Base-by-base conservation (phyloP, 2,329 filamentous ascomycete genomes). In the Trichophyton benhamiae region DNA sequence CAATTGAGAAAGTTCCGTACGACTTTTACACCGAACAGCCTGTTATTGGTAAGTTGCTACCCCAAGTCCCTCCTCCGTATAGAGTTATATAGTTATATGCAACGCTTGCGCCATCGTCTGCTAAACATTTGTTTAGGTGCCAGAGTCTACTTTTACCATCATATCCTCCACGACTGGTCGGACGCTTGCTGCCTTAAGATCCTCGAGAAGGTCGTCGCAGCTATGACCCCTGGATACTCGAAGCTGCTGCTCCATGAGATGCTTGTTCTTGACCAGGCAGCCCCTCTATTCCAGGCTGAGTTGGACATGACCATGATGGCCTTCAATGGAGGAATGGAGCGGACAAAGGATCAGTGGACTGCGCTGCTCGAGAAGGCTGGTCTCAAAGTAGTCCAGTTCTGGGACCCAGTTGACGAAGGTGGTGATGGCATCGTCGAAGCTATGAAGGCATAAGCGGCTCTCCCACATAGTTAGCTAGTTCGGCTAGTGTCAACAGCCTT, bases 1-100 rank as follows among this genome's bases (percentile, higher is more conserved):
- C 22, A 4, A 67, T 74, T 30, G 63, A 71, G 62, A 6, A 66
- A 3, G 74, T 79, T 71, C 67, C 66, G 1, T 72, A 81, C 62
- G 75, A 81, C 63, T 81, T 81, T 61, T 75, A 76, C 61, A 76
- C 70, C 0, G 72, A 76, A 55, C 77, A 81, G 64, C 77, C 75
- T 0, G 65, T 81, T 5, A 76, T 78, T 62, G 76, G 75, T 73
- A 65, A 58, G 41, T 25, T 46, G 7, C 25, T 27, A 22, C 38
- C 52, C 42, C 52, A 57, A 57, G 17, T 9, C 5, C 49, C 15
- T 20, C 2, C 20, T 15, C 20, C 20, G 11, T 30, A 53, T 7
- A 52, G 5, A 36, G 17, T 36, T 3, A 33, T 33, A 2, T 33
- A 8, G 20, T 20, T 27, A 36, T 36, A 36, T 36, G 11, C 11